Base-by-base conservation (phyloP, 1,139 yeast genomes). In the Meyerozyma elateridarum region DNA sequence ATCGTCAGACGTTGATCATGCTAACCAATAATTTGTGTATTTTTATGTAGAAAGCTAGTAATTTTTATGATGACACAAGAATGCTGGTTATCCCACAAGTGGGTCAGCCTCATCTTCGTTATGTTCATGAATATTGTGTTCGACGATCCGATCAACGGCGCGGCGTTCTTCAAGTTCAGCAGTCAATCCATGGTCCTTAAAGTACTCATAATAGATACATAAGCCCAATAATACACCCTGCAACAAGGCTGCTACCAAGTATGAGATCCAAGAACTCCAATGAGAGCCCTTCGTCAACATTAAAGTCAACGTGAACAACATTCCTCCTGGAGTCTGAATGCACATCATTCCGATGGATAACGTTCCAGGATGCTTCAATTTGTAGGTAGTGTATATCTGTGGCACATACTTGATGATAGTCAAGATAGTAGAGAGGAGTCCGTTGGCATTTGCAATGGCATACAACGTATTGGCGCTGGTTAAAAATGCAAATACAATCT, bases 291-390 rank as follows among this genome's bases (percentile, higher is more conserved):
- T 82, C 30, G 89, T 75, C 37, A 74, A 58, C 35, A 76, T 81
- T 35, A 87, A 60, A 3, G 85, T 77, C 11, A 76, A 69, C 0
- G 93, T 74, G 79, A 91, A 85, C 2, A 84, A 40, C 45, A 74
- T 81, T 16, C 95, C 95, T 9, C 96, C 96, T 0, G 96, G 96
- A 12, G 94, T 85, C 52, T 87, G 96, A 41, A 87, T 72, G 34
- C 79, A 62, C 91, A 87, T 83, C 87, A 84, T 85, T 5, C 81
- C 75, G 15, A 84, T 66, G 0, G 94, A 83, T 22, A 87, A 64
- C 1, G 89, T 79, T 2, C 95, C 96, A 0, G 93, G 81, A 44
- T 80, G 89, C 47, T 81, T 80, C 37, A 85, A 66, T 2, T 46
- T 52, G 48, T 68, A 79, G 0, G 95, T 85, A 20, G 91, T 84